phyloP scores from a whole-genome alignment of 805 yeast species.

The Hanseniaspora taiwanica region DNA sequence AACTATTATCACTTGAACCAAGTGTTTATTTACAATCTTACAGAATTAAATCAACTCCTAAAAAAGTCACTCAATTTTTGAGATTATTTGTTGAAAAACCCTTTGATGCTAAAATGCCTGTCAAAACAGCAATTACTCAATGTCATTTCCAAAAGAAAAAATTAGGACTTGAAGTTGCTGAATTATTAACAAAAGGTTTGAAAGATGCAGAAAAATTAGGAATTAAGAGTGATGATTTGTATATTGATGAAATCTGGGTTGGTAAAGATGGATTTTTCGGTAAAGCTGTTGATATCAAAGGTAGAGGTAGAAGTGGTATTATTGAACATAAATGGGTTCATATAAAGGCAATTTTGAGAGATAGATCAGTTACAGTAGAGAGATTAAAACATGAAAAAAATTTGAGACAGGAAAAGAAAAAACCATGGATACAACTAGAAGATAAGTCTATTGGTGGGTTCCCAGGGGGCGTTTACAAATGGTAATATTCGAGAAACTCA shows the following conservation, averaged over 20 bases:
- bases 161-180: conserved; percentile 67
- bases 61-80: conserved; percentile 71
- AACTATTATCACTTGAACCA: conserved; percentile 75
- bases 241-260: conserved; percentile 74
- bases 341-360: conserved; percentile 62
- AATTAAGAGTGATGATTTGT: conserved; percentile 46
- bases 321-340: conserved; percentile 68
- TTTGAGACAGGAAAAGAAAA: conserved; percentile 32
- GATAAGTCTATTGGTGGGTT: conserved; percentile 32
- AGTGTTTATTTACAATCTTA: conserved; percentile 68
- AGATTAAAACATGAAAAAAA: conserved; percentile 49
- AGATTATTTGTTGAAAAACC: conserved; percentile 37
- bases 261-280: conserved; percentile 76
- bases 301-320: conserved; percentile 81
- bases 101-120: conserved; percentile 21
- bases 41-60: conserved; percentile 77
- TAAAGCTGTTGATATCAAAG: conserved; percentile 68
- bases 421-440: conserved; percentile 39
- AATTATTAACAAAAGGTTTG: conserved; percentile 57
- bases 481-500: too few species aligned
- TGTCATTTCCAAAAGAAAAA: conserved; percentile 77
- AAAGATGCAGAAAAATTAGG: conserved; percentile 52
- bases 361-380: conserved; percentile 42
- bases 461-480: conserved; percentile 39
- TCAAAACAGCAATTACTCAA: conserved; percentile 77